A percentile compares a stretch with the other conserved stretches of the same genome.
phyloP scores from a whole-genome alignment of 805 yeast genomes.

The Torulaspora gathmanii region DNA sequence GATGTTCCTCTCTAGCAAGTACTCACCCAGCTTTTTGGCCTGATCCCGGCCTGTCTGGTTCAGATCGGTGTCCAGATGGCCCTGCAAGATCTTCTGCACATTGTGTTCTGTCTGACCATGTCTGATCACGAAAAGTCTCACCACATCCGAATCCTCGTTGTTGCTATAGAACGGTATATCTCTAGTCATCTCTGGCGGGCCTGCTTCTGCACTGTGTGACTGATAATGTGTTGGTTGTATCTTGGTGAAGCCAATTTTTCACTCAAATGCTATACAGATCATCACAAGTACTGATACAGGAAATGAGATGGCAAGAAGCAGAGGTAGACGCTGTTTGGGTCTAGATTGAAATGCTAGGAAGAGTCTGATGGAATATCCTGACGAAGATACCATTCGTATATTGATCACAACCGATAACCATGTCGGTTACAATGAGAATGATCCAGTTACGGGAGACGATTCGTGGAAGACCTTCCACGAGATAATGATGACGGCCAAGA shows the following conservation, averaged over 20 bases:
- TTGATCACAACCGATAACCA: conserved; percentile 93
- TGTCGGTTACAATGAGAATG: conserved; percentile 87
- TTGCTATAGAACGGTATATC: conserved; percentile 18
- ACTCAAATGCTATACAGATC: not conserved
- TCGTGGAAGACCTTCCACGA: conserved; percentile 86
- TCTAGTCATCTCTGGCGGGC: conserved; percentile 15
- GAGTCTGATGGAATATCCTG: conserved; percentile 27
- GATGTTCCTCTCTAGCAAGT: conserved; percentile 31
- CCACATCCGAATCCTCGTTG: conserved; percentile 37
- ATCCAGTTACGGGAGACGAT: conserved; percentile 86
- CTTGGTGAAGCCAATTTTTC: conserved; percentile 1
- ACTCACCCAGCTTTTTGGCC: conserved; percentile 50
- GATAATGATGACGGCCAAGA: conserved; percentile 64
- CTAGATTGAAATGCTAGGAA: not conserved
- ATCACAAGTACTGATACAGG: not conserved
- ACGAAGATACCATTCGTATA: conserved; percentile 61
- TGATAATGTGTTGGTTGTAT: not conserved
- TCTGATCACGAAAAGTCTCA: conserved; percentile 61
- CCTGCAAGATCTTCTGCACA: conserved; percentile 64
- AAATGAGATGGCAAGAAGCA: not conserved
- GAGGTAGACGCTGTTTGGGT: not conserved
- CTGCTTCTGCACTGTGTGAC: not conserved
- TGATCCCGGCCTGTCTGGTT: conserved; percentile 60
- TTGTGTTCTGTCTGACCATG: conserved; percentile 85
- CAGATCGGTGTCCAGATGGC: conserved; percentile 63